These are phyloP conservation scores for Fusarium sacchari DNA, from an alignment of 2,329 filamentous ascomycete species.

Conservation along the genomic window DNA sequence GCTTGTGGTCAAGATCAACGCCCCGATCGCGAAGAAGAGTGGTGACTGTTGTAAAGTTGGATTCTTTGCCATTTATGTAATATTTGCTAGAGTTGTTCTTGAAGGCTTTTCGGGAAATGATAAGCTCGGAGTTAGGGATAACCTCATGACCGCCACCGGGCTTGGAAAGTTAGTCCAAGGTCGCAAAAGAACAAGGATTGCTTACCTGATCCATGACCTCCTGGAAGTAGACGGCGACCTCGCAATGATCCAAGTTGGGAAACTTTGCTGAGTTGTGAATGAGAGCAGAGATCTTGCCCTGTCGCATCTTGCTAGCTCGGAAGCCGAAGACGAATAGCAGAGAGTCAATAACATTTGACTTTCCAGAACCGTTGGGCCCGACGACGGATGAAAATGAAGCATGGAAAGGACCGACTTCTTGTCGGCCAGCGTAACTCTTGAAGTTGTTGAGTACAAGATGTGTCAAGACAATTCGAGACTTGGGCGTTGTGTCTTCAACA, in stretches of 20 bases:
- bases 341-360: slow-evolving; percentile 99
- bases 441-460: slow-evolving; percentile 95
- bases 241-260: slow-evolving; percentile 87
- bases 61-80: slow-evolving; percentile 90
- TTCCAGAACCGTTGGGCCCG: slow-evolving; percentile 96
- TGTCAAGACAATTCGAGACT: slow-evolving; percentile 89
- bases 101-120: slow-evolving; percentile 93
- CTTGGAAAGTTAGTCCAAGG: slow-evolving; percentile 52
- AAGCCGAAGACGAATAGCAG: slow-evolving; percentile 99
- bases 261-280: slow-evolving; percentile 96
- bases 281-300: slow-evolving; percentile 96
- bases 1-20: slow-evolving; percentile 96
- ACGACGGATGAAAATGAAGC: slow-evolving; percentile 97
- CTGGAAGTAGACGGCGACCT: slow-evolving; percentile 96
- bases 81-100: slow-evolving; percentile 99
- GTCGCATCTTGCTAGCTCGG: slow-evolving; percentile 98
- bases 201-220: slow-evolving; percentile 86
- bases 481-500: slow-evolving; percentile 81
- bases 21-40: slow-evolving; percentile 86
- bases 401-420: slow-evolving; percentile 97
- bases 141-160: slow-evolving; percentile 79
- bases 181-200: too few relatives aligned
- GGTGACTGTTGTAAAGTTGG: slow-evolving; percentile 92
- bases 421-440: slow-evolving; percentile 96
- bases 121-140: slow-evolving; percentile 83